phyloP scores from a whole-genome alignment of 2,329 filamentous ascomycete species.

The Calonectria ilicicola region DNA sequence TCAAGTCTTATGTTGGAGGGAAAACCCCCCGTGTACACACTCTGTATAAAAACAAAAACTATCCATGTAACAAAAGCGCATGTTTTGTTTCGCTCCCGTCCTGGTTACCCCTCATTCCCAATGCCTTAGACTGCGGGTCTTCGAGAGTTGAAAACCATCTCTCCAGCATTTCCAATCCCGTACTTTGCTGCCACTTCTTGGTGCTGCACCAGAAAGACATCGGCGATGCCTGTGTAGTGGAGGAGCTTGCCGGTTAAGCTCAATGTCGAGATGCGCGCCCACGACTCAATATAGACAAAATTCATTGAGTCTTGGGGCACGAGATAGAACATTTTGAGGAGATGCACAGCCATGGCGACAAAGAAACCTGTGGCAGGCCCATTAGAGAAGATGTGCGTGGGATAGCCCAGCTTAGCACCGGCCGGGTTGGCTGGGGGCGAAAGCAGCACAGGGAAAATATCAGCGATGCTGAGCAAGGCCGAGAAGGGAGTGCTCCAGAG shows the following conservation, averaged over 20 bases:
- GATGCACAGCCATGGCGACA: conserved; percentile 65
- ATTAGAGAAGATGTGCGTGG: conserved; percentile 85
- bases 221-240: conserved; percentile 71
- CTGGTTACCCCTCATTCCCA: neutral
- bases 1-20: conserved; percentile 20
- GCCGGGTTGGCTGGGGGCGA: conserved; percentile 43
- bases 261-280: conserved; percentile 84
- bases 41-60: conserved; percentile 30
- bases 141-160: conserved; percentile 55
- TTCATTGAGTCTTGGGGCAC: conserved; percentile 69
- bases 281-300: conserved; percentile 91
- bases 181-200: conserved; percentile 66
- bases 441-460: conserved; percentile 69
- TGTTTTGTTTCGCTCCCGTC: neutral
- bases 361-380: conserved; percentile 91
- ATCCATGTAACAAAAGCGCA: conserved; percentile 31
- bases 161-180: conserved; percentile 51
- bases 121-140: conserved; percentile 28
- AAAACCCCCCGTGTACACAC: conserved; percentile 31
- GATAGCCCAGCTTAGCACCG: conserved; percentile 57
- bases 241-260: conserved; percentile 89
- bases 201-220: conserved; percentile 88
- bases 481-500: conserved; percentile 79
- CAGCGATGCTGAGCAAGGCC: conserved; percentile 72
- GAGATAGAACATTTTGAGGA: conserved; percentile 59